These are phyloP conservation scores for Dillenia turbinata DNA, from an alignment of 164 flowering plant species.

Conservation along the genomic window DNA sequence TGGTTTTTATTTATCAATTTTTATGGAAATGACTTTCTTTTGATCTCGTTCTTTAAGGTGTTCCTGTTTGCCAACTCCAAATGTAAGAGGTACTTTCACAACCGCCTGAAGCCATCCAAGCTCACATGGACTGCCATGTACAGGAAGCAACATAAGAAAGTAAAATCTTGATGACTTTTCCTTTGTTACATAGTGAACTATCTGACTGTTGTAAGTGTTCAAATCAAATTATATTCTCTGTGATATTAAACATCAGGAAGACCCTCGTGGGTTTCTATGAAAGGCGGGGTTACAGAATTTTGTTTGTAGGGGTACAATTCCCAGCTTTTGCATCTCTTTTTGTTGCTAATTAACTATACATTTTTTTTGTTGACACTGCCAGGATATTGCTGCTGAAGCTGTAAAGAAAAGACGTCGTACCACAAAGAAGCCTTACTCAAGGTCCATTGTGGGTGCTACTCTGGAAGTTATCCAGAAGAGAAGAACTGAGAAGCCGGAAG, in stretches of 20 bases:
- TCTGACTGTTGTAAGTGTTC: no score
- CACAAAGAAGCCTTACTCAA: slow-evolving; percentile 57
- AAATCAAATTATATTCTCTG: no score
- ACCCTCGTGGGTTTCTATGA: no score
- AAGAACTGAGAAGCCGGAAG: slow-evolving; percentile 52
- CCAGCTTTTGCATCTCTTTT: background rate
- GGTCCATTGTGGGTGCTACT: slow-evolving; percentile 63
- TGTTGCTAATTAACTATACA: background rate
- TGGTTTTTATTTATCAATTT: no score
- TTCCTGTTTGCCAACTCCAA: slow-evolving; percentile 55
- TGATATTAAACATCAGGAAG: no score
- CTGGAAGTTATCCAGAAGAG: slow-evolving; percentile 58
- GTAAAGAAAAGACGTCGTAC: slow-evolving; percentile 51
- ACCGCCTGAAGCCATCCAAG: slow-evolving; percentile 53
- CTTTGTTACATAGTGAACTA: no score
- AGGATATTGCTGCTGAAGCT: slow-evolving; percentile 52
- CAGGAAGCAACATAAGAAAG: slow-evolving; percentile 69
- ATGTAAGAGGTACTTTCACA: slow-evolving; percentile 66
- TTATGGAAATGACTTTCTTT: no score
- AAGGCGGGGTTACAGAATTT: no score
- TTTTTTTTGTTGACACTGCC: background rate
- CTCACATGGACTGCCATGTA: slow-evolving; percentile 71
- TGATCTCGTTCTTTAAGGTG: slow-evolving; percentile 24
- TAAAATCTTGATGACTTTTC: background rate
- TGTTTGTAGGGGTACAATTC: no score